Evolutionary conservation across 2,329 filamentous ascomycete genomes (phyloP).

Genomic region (Parafenestella ontariensis): DNA sequence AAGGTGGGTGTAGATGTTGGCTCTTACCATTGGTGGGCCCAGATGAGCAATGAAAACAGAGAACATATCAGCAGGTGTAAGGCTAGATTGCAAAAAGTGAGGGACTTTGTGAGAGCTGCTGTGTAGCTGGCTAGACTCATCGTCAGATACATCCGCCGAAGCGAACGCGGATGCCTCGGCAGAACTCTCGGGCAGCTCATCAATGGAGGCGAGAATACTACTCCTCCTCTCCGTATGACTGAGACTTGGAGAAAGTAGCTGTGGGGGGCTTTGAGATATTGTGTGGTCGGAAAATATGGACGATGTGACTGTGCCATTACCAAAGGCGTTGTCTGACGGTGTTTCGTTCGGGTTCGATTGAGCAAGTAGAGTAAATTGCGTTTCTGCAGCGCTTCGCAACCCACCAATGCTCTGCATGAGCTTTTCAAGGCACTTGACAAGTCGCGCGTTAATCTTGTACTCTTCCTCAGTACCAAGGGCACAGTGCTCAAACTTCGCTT

Average conservation of each 20-base stretch:
- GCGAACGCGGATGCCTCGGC: slow-evolving; percentile 34
- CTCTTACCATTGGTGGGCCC: slow-evolving; percentile 79
- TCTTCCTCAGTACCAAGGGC: slow-evolving; percentile 78
- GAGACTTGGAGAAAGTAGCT: slow-evolving; percentile 36
- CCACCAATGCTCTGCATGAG: slow-evolving; percentile 90
- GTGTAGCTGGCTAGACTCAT: slow-evolving; percentile 27
- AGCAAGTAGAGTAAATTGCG: slow-evolving; percentile 84
- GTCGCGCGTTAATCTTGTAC: slow-evolving; percentile 77
- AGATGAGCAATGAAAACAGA: slow-evolving; percentile 86
- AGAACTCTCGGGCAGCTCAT: slow-evolving; percentile 49
- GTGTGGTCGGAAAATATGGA: slow-evolving; percentile 32
- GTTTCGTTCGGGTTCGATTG: slow-evolving; percentile 56
- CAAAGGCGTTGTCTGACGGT: slow-evolving; percentile 15
- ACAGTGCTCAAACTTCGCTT: slow-evolving; percentile 91
- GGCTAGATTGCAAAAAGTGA: slow-evolving; percentile 35
- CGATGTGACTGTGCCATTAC: slow-evolving; percentile 30
- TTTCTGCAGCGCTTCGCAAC: slow-evolving; percentile 84
- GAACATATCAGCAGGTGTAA: slow-evolving; percentile 82
- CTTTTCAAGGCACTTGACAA: slow-evolving; percentile 84
- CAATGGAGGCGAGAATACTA: slow-evolving; percentile 52
- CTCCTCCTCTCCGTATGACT: slow-evolving; percentile 41
- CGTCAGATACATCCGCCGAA: slow-evolving; percentile 40
- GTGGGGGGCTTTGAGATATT: slow-evolving; percentile 32
- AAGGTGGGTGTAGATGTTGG: neutral
- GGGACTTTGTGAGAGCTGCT: slow-evolving; percentile 29